Evolutionary conservation across 2,329 filamentous ascomycete species (phyloP), one percentile per base, ranked within the genome.

Genomic region (Penicillium sp.): DNA sequence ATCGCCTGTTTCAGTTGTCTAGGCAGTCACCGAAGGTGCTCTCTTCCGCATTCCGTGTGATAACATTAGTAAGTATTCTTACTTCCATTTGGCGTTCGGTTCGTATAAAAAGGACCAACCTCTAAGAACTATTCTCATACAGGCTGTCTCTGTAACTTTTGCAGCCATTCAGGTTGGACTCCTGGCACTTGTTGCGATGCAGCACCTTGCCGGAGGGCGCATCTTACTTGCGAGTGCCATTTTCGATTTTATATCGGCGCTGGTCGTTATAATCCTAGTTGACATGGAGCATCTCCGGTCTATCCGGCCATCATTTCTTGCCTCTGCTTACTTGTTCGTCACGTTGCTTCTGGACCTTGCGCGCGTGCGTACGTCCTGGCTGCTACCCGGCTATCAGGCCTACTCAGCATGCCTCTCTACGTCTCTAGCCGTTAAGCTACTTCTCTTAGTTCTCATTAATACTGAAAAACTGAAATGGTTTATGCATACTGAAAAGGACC

Each of bases 311-410:
- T 68, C 68, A 38, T 62, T 68, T 50, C 46, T 69, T 45, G 58
- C 74, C 68, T 35, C 67, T 36, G 52, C 73, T 17, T 80, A 79
- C 55, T 67, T 81, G 6, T 63, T 75, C 6, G 45, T 78, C 50
- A 73, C 77, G 0, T 51, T 75, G 22, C 36, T 77, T 7, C 69
- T 80, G 40, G 77, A 80, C 59, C 67, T 69, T 19, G 73, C 71
- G 11, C 72, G 74, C 25, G 69, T 73, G 7, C 72, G 78, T 17
- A 80, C 73, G 7, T 58, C 71, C 31, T 74, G 69, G 68, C 55
- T 76, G 26, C 51, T 63, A 45, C 53, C 55, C 4, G 61, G 67
- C 22, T 61, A 70, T 11, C 56, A 61, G 8, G 42, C 61, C 16
- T 65, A 74, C 26, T 66, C 75, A 2, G 61, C 63, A 5, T 50